phyloP scores from a whole-genome alignment of 176 grass and related monocot species.

The Olyra latifolia region DNA sequence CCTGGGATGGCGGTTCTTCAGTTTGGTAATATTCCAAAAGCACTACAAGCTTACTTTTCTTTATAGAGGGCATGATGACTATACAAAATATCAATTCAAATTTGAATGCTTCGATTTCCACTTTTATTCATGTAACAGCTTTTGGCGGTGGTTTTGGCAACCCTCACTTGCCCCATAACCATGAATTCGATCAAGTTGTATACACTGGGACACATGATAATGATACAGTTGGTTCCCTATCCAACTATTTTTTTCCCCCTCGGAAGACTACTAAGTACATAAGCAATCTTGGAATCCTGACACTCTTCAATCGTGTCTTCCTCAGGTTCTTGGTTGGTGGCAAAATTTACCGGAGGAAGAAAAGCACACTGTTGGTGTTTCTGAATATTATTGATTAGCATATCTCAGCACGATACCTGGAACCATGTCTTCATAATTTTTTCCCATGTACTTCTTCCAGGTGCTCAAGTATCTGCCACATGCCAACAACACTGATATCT shows the following conservation, averaged over 20 bases:
- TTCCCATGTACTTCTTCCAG: constrained; percentile 40
- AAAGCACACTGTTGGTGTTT: constrained; percentile 59
- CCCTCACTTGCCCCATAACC: constrained; percentile 91
- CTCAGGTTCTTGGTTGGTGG: constrained; percentile 88
- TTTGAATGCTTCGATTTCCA: neutral
- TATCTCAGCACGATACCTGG: neutral
- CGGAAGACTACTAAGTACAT: neutral
- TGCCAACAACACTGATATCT: constrained; percentile 43
- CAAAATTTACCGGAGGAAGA: constrained; percentile 60
- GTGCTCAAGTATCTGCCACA: constrained; percentile 63
- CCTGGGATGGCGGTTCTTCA: constrained; percentile 98
- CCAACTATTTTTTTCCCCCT: neutral
- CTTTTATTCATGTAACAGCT: constrained; percentile 41
- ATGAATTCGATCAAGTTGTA: constrained; percentile 93
- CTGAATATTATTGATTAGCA: constrained; percentile 2
- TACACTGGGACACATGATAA: constrained; percentile 99
- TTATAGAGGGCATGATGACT: neutral
- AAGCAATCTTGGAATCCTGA: constrained; percentile 3
- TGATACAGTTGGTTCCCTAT: constrained; percentile 65
- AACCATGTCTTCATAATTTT: neutral
- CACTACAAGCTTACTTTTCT: constrained; percentile 9
- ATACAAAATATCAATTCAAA: neutral
- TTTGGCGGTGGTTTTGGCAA: constrained; percentile 82
- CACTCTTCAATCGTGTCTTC: neutral
- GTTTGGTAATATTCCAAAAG: constrained; percentile 60